Evolutionary conservation across 2,329 filamentous ascomycete genomes (phyloP).

Genomic region (Aureobasidium sp.): DNA sequence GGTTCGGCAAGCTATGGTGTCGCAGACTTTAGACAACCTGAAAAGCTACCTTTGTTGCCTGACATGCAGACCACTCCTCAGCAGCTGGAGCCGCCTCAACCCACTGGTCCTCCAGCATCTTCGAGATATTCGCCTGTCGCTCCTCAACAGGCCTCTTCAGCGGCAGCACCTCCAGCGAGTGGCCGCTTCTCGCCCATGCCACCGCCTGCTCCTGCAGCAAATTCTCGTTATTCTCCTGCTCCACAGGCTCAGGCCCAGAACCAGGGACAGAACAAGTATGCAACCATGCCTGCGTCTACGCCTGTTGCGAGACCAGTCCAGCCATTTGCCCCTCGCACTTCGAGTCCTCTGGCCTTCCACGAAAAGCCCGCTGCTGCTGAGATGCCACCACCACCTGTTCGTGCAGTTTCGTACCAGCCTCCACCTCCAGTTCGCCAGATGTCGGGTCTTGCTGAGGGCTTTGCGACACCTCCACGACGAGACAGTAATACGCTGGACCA

Average conservation of each 20-base stretch:
- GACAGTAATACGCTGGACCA: constrained; percentile 7
- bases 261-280: constrained; percentile 32
- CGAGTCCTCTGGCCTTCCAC: constrained; percentile 53
- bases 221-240: constrained; percentile 53
- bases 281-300: constrained; percentile 30
- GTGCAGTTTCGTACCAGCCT: constrained; percentile 14
- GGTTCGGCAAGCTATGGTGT: constrained; percentile 24
- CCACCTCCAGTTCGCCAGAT: constrained; percentile 1
- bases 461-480: constrained; percentile 1
- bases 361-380: constrained; percentile 29
- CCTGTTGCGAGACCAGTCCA: constrained; percentile 33
- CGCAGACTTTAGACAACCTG: constrained; percentile 34
- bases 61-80: constrained; percentile 30
- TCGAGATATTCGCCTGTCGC: constrained; percentile 26
- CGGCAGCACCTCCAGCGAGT: constrained; percentile 20
- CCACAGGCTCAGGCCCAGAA: constrained; percentile 34
- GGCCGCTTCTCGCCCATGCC: constrained; percentile 35
- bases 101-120: constrained; percentile 23
- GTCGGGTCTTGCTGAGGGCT: neutral
- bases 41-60: constrained; percentile 33
- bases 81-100: constrained; percentile 26
- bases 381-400: constrained; percentile 15
- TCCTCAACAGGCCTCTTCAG: constrained; percentile 28
- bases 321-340: constrained; percentile 56
- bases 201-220: constrained; percentile 33